A percentile compares a stretch with the other conserved stretches of the same genome.
phyloP scores from a whole-genome alignment of 2,329 filamentous ascomycete species.

The Microsporum canis region DNA sequence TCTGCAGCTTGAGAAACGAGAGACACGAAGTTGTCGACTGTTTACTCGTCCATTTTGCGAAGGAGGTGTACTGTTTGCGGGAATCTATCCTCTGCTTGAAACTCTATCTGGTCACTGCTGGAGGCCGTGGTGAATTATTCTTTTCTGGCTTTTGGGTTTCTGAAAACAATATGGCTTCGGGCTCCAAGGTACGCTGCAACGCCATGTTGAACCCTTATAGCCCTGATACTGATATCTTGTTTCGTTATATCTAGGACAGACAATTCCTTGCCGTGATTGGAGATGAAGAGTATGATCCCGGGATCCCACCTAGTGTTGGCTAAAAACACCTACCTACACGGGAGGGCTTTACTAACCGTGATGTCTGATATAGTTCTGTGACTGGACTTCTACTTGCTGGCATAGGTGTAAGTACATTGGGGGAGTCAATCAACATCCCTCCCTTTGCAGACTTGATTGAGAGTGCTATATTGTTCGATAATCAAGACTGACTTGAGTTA shows the following conservation, averaged over 20 bases:
- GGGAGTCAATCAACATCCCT: background rate
- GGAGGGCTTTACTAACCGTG: background rate
- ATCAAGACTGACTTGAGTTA: background rate
- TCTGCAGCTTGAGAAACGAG: background rate
- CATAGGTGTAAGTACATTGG: constrained; percentile 59
- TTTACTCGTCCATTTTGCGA: background rate
- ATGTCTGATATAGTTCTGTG: constrained; percentile 56
- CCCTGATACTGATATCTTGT: background rate
- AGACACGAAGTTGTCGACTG: background rate
- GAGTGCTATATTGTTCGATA: background rate
- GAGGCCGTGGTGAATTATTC: background rate
- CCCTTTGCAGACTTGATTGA: background rate
- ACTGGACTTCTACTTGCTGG: constrained; percentile 91
- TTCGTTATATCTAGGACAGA: constrained; percentile 51
- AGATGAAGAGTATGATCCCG: constrained; percentile 56
- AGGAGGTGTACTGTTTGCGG: too few species aligned
- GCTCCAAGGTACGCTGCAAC: background rate
- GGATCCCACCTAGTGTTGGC: background rate
- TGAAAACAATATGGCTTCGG: background rate
- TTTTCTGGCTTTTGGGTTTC: background rate
- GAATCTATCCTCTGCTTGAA: background rate
- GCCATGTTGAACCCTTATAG: background rate
- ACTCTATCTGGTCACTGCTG: background rate
- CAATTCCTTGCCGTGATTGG: constrained; percentile 97
- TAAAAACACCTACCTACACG: background rate